Base-by-base conservation (phyloP, 345 rosid species). In the Alliaria petiolata region DNA sequence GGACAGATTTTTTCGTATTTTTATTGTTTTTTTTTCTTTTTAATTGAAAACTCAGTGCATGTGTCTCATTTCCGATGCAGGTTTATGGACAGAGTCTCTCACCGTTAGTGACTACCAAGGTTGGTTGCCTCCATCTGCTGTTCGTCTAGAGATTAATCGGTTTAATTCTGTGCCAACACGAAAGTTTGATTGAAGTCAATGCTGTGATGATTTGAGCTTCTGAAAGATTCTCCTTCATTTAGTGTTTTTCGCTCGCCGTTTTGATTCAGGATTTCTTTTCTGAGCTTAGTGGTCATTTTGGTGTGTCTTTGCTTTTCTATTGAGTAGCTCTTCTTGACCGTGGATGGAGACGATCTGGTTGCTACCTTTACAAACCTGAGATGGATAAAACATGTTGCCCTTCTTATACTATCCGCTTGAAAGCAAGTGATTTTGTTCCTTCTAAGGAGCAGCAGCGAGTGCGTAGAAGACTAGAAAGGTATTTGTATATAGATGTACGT, bases 311-410 rank as follows among this genome's bases (percentile, higher is more conserved):
- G 2, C n/a, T 50, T 69, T 25, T 52, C 0, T 25, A 0, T 55
- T n/a, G 52, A 19, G 38, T 79, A 93, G 99, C 85, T 78, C 97
- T 91, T 77, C 95, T 93, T 72, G 97, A 93, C 65, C 87, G 85
- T 17, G 99, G 99, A 44, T 91, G 99, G 96, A 88, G 97, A 80
- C 83, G 95, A 65, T 84, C 89, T 11, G 95, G 99, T 12, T 86
- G 85, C 79, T 86, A 82, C 61, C 85, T 95, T 28, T 91, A 88
- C 83, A 89, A 91, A 76, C 97, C 96, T 70, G 88, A 95, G 65
- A 95, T 95, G 96, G 84, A 82, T 69, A 83, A 66, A 76, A 95
- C 96, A 6, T 89, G 99, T 71, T 95, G 99, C 80, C 99, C 97
- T 26, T 76, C 97, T 57, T 95, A 95, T 74, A 86, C 96, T 3